Percentiles rank a stretch among this genome's conserved stretches.
Conservation (phyloP, 345 rosid genomes). For the Acer negundo region DNA sequence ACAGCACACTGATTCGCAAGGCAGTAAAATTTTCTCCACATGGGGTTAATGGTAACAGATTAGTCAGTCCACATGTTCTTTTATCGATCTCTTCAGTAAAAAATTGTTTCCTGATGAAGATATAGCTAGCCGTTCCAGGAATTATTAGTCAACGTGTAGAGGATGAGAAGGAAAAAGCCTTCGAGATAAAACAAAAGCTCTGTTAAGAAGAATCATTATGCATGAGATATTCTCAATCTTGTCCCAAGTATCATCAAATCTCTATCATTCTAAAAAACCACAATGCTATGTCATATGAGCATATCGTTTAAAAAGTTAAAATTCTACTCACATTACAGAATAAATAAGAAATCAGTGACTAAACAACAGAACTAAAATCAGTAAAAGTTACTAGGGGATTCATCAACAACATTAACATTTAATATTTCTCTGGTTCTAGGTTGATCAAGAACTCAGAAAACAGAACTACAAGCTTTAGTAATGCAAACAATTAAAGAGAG, state of each 20-base stretch:
- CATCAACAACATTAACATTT: constrained; percentile 6
- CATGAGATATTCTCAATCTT: background rate
- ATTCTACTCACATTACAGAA: background rate
- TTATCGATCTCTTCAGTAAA: no score
- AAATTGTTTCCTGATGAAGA: no score
- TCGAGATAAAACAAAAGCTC: background rate
- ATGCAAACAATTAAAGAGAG: background rate
- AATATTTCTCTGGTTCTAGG: background rate
- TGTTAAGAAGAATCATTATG: background rate
- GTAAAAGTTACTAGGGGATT: background rate
- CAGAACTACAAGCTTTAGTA: background rate
- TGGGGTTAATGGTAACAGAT: no score
- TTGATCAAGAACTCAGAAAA: background rate
- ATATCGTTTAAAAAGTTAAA: background rate
- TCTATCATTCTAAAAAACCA: background rate
- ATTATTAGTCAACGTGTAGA: no score
- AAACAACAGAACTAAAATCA: background rate
- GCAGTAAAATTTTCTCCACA: no score
- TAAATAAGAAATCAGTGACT: background rate
- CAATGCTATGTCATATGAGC: background rate
- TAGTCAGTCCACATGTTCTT: no score
- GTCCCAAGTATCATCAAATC: background rate
- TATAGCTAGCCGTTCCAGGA: no score
- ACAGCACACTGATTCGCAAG: no score
- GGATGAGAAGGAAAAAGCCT: background rate